Percentiles rank a stretch among this genome's conserved stretches.
phyloP scores from a whole-genome alignment of 73 alveolate genomes.

The Blepharisma japonicum region DNA sequence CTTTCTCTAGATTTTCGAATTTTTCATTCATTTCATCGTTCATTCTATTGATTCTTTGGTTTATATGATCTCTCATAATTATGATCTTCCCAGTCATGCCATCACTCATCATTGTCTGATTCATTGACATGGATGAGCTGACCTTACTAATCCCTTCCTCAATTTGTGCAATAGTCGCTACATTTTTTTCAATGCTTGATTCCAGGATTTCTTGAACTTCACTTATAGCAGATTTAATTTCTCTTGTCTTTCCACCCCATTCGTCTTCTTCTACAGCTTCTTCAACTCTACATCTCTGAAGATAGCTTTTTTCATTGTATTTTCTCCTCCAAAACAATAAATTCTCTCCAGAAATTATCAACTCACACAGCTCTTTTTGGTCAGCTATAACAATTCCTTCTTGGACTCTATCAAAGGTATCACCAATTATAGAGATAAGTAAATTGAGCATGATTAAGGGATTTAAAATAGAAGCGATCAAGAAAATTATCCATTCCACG shows the following conservation, averaged over 20 bases:
- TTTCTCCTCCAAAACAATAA: neutral
- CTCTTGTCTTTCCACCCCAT: neutral
- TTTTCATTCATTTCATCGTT: no score
- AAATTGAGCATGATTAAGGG: constrained; percentile 10
- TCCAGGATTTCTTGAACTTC: no score
- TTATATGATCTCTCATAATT: no score
- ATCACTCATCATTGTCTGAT: no score
- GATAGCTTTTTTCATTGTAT: neutral
- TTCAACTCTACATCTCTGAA: constrained; percentile 7
- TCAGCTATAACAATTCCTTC: neutral
- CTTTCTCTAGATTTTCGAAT: no score
- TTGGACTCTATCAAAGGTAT: neutral
- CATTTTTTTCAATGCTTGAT: no score
- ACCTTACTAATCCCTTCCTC: no score
- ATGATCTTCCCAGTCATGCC: no score
- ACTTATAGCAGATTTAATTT: no score
- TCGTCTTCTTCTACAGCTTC: neutral
- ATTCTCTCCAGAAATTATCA: neutral
- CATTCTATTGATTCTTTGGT: no score
- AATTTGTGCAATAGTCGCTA: no score
- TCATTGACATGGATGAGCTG: no score
- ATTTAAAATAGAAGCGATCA: neutral
- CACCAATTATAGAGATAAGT: neutral
- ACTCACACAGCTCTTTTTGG: neutral
- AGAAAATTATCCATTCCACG: constrained; percentile 2